These are phyloP conservation scores for Calocybe gambosa DNA, from an alignment of 1,284 basidiomycete genomes.

Conservation along the genomic window DNA sequence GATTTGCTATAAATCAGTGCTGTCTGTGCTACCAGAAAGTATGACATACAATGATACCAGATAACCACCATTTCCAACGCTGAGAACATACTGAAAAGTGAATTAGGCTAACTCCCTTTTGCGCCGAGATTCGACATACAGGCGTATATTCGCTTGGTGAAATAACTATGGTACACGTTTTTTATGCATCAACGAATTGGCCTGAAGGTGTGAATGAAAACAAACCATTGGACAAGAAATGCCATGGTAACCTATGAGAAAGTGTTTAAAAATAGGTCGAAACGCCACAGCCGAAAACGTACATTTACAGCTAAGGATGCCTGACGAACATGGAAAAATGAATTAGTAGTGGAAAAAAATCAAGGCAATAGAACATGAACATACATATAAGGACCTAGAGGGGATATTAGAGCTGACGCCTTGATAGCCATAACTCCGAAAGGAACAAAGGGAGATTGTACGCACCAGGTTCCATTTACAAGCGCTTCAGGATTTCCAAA, in stretches of 20 bases:
- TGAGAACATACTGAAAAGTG: slow-evolving; percentile 26
- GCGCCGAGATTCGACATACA: slow-evolving; percentile 20
- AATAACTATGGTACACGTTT: slow-evolving; percentile 26
- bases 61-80: slow-evolving; percentile 28
- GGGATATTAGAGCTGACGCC: not conserved
- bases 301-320: slow-evolving; percentile 31
- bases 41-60: slow-evolving; percentile 27
- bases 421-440: not conserved
- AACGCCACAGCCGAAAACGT: not conserved
- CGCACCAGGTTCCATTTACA: slow-evolving; percentile 29
- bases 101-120: not conserved
- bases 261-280: not conserved
- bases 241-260: slow-evolving; percentile 22
- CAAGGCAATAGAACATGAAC: slow-evolving; percentile 10
- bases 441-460: not conserved
- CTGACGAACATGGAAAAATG: slow-evolving; percentile 14
- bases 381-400: slow-evolving; percentile 30
- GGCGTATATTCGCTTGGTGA: slow-evolving; percentile 32
- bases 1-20: not conserved
- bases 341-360: not conserved
- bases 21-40: not conserved
- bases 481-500: slow-evolving; percentile 27
- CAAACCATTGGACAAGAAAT: slow-evolving; percentile 32
- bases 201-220: slow-evolving; percentile 1
- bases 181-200: not conserved